Conservation (phyloP, 495 filamentous ascomycete genomes). For the Aspergillus hancockii region DNA sequence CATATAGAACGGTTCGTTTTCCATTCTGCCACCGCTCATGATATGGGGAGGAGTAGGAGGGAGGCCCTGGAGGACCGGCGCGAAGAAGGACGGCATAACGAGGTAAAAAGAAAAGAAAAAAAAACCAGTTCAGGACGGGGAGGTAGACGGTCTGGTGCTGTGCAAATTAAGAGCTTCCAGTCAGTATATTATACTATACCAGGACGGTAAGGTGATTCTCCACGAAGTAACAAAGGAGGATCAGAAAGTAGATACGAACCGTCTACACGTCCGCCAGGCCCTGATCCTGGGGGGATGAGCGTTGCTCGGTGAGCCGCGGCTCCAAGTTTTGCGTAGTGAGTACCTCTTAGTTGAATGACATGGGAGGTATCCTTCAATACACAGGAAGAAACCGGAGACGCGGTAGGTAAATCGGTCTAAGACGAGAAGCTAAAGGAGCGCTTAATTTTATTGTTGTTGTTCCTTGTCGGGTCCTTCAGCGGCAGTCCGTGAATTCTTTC, state of each 20-base stretch:
- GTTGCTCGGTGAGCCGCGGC: slow-evolving; percentile 47
- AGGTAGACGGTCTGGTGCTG: slow-evolving; percentile 17
- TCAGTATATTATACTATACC: slow-evolving; percentile 16
- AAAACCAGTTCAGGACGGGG: slow-evolving; percentile 43
- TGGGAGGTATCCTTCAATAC: slow-evolving; percentile 34
- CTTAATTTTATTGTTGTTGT: slow-evolving; percentile 20
- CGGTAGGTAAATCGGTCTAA: slow-evolving; percentile 16
- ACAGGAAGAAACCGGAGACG: slow-evolving; percentile 31
- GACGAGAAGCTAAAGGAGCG: slow-evolving; percentile 23
- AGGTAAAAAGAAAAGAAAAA: slow-evolving; percentile 14
- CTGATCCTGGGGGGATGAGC: slow-evolving; percentile 46
- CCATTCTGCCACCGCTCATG: slow-evolving; percentile 41
- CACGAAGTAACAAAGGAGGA: slow-evolving; percentile 13
- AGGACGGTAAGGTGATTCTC: slow-evolving; percentile 5
- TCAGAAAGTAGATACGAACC: slow-evolving; percentile 38
- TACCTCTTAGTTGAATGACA: slow-evolving; percentile 49
- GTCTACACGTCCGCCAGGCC: slow-evolving; percentile 48
- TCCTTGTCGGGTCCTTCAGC: slow-evolving; percentile 20
- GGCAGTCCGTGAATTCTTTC: slow-evolving; percentile 9
- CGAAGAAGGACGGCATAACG: slow-evolving; percentile 50
- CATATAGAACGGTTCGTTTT: slow-evolving; percentile 43
- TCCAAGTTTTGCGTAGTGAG: slow-evolving; percentile 33
- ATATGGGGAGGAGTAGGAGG: slow-evolving; percentile 50
- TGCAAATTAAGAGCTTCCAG: slow-evolving; percentile 14
- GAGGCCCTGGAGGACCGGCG: slow-evolving; percentile 44